phyloP scores from a whole-genome alignment of 768 basidiomycete species.

The Obba rivulosa region DNA sequence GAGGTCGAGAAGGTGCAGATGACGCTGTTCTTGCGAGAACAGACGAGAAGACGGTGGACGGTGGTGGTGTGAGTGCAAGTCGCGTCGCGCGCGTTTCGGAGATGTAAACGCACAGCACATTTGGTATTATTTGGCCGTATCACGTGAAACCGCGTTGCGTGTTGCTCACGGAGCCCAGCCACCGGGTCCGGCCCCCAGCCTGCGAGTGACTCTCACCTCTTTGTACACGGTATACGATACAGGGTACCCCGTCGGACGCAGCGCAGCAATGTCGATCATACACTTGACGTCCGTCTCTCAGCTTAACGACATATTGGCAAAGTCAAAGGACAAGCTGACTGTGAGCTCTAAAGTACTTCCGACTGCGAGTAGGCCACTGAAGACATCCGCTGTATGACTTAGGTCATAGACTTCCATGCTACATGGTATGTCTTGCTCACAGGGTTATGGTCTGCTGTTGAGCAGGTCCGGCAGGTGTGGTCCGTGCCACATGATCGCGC shows the following conservation, averaged over 20 bases:
- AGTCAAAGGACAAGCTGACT: conserved; percentile 58
- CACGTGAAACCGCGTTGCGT: conserved; percentile 9
- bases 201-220: too few relatives aligned
- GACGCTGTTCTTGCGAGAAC: conserved; percentile 8
- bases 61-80: conserved; percentile 6
- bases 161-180: not conserved
- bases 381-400: not conserved
- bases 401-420: conserved; percentile 88
- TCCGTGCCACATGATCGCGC: conserved; percentile 81
- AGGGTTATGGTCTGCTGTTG: conserved; percentile 1
- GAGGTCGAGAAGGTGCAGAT: conserved; percentile 6
- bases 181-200: too few relatives aligned
- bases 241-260: too few relatives aligned
- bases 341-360: conserved; percentile 31
- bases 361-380: not conserved
- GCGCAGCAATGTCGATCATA: conserved; percentile 47
- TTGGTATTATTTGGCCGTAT: conserved; percentile 11
- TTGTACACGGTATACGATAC: not conserved
- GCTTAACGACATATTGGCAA: conserved; percentile 52
- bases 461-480: conserved; percentile 56
- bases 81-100: conserved; percentile 16
- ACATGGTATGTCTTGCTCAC: conserved; percentile 50
- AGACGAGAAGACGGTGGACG: conserved; percentile 8
- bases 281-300: conserved; percentile 61
- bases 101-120: conserved; percentile 9